These are phyloP conservation scores for Apiotrichum laibachii DNA, from an alignment of 1,284 basidiomycete genomes.

Conservation along the genomic window DNA sequence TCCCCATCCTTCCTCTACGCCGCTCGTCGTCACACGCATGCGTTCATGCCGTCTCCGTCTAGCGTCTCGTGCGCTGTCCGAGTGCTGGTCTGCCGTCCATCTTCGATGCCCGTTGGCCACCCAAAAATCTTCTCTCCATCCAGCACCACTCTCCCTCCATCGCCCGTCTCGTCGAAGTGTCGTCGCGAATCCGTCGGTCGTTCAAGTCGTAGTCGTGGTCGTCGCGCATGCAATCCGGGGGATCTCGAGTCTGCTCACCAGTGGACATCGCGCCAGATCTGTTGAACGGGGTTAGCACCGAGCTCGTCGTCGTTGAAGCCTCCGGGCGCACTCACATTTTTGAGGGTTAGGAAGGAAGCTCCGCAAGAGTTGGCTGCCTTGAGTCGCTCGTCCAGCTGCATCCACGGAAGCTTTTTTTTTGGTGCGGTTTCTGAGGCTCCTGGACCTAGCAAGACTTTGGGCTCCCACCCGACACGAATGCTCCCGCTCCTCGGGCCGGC, in stretches of 20 bases:
- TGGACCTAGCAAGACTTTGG: too few relatives aligned
- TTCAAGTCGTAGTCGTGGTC: background rate
- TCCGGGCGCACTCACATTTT: background rate
- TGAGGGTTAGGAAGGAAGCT: constrained; percentile 6
- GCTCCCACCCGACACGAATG: too few relatives aligned
- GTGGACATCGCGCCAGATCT: constrained; percentile 10
- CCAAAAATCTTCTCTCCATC: too few relatives aligned
- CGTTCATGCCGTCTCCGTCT: too few relatives aligned
- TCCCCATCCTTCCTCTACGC: too few relatives aligned
- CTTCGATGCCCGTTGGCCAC: too few relatives aligned
- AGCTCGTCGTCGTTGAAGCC: constrained; percentile 17
- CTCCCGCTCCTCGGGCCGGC: too few relatives aligned
- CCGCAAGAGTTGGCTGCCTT: constrained; percentile 1
- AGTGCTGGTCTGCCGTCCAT: too few relatives aligned
- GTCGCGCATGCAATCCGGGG: constrained; percentile 3
- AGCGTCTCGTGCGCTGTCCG: too few relatives aligned
- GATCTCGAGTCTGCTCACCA: constrained; percentile 6
- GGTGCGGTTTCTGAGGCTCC: background rate
- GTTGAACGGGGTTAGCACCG: constrained; percentile 18
- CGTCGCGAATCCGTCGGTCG: too few relatives aligned
- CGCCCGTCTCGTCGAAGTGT: background rate
- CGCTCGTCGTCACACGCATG: too few relatives aligned
- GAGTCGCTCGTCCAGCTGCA: background rate
- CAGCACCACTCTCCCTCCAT: background rate
- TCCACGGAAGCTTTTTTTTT: background rate